Percentiles rank a stretch among this genome's conserved stretches.
Evolutionary conservation across 116 monocot species (phyloP).

Genomic region (Posidonia oceanica): DNA sequence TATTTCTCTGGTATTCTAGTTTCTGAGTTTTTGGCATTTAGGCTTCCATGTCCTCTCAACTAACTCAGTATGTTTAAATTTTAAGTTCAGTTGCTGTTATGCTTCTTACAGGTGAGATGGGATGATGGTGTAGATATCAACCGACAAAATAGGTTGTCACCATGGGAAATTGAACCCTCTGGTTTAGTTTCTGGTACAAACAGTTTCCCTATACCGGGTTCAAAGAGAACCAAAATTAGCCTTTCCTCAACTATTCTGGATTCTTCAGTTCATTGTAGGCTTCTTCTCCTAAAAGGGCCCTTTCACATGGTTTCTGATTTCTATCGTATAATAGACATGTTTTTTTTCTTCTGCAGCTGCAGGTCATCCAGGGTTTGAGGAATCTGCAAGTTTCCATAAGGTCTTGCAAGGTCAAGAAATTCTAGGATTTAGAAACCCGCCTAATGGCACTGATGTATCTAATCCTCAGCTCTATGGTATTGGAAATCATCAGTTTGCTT

Average conservation of each 20-base stretch:
- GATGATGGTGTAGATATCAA: constrained; percentile 42
- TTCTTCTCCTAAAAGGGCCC: neutral
- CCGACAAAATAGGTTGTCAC: constrained; percentile 62
- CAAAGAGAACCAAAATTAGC: constrained; percentile 55
- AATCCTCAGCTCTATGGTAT: constrained; percentile 21
- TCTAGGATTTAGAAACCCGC: constrained; percentile 30
- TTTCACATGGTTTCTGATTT: neutral
- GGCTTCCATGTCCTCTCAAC: too few relatives aligned
- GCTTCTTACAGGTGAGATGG: constrained; percentile 61
- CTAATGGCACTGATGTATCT: constrained; percentile 17
- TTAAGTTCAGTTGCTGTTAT: too few relatives aligned
- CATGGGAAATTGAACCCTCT: constrained; percentile 86
- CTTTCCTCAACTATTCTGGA: constrained; percentile 23
- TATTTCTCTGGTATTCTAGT: too few relatives aligned
- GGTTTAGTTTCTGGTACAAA: constrained; percentile 33
- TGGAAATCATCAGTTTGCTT: constrained; percentile 21
- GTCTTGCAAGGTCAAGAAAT: constrained; percentile 99
- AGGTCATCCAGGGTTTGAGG: constrained; percentile 44
- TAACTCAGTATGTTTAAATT: too few relatives aligned
- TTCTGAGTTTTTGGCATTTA: too few relatives aligned
- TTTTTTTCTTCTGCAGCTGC: constrained; percentile 27
- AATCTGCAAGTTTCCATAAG: constrained; percentile 76
- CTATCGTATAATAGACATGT: neutral
- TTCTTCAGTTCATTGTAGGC: constrained; percentile 42
- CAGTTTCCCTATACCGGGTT: constrained; percentile 24